A percentile compares a stretch with the other conserved stretches of the same genome.
These are phyloP conservation scores for Circinella umbellata DNA, from an alignment of 371 early-diverging fungal species.

Conservation along the genomic window DNA sequence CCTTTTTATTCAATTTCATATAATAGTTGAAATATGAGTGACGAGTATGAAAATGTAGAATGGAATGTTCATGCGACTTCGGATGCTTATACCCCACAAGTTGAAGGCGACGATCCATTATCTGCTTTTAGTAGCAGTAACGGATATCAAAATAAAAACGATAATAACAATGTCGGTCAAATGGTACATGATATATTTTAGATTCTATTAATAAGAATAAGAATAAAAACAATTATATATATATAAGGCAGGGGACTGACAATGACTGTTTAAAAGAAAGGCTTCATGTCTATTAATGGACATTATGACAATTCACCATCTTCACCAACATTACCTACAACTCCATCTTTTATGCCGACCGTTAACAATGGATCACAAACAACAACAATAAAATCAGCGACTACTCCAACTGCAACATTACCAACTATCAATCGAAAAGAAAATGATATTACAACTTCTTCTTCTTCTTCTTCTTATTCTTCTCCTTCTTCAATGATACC, in stretches of 20 bases:
- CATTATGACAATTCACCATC: slow-evolving; percentile 9
- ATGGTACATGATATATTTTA: not conserved
- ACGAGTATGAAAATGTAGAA: slow-evolving; percentile 39
- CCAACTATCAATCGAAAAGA: not conserved
- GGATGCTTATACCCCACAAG: slow-evolving; percentile 32
- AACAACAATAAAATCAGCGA: too few species aligned
- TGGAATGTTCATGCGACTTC: slow-evolving; percentile 45
- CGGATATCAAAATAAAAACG: slow-evolving; percentile 2
- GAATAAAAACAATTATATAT: not conserved
- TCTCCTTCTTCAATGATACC: slow-evolving; percentile 10
- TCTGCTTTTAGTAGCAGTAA: slow-evolving; percentile 16
- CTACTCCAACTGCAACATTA: too few species aligned
- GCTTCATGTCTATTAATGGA: slow-evolving; percentile 8
- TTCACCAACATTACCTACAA: slow-evolving; percentile 7
- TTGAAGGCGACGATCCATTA: slow-evolving; percentile 40
- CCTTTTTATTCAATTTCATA: not conserved
- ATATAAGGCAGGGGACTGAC: not conserved
- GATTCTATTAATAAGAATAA: not conserved
- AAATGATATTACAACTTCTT: slow-evolving; percentile 3
- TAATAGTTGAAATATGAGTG: slow-evolving; percentile 25
- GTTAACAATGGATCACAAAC: not conserved
- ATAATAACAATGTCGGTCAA: slow-evolving; percentile 5
- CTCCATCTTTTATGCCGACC: slow-evolving; percentile 13
- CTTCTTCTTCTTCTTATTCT: slow-evolving; percentile 14
- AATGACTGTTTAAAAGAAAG: not conserved